Base-by-base conservation (phyloP, 2,329 filamentous ascomycete species). In the Emericellopsis cladophorae region DNA sequence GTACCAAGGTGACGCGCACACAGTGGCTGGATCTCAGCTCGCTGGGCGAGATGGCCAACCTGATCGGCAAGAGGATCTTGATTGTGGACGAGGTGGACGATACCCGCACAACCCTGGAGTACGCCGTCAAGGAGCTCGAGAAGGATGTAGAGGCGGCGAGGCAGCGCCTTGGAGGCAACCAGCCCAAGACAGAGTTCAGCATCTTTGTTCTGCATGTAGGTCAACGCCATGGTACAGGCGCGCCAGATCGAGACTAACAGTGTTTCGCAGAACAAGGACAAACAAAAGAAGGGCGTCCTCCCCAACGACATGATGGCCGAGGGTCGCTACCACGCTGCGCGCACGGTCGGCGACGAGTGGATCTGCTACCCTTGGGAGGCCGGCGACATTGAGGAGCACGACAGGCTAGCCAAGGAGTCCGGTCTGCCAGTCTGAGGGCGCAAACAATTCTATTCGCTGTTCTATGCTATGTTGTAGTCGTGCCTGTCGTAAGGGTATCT, bases 351-450 rank as follows among this genome's bases (percentile, higher is more conserved):
- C n/a, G 90, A 98, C 64, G 81, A 88, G 49, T 98, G 92, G 92
- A 96, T 96, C 60, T 93, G 87, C 73, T 98, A 98, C 66, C 92
- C 92, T 14, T 98, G 92, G 92, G 92, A 96, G 68, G 92, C 92
- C 35, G 82, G 66, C 29, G 85, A 95, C 58, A 95, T 96, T 56
- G 87, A 94, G 23, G 85, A 89, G 72, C 90, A 95, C 59, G 90
- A 96, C 64, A 64, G 67, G 45, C 59, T 81, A 43, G 84, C 87
- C 15, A 66, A 66, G 46, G 61, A 68, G 51, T 61, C 67, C 50
- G 49, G 48, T 22, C 57, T 58, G 39, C 15, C 26, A 35, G n/a
- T 35, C 32, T 35, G 8, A 35, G n/a, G 6, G n/a, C 7, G 16
- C 18, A 35, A 21, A 29, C 8, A 29, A 29, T 9, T 9, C 26